A percentile compares a stretch with the other conserved stretches of the same genome.
phyloP scores from a whole-genome alignment of 1,284 basidiomycete species.

The Rhodotorula sp. region DNA sequence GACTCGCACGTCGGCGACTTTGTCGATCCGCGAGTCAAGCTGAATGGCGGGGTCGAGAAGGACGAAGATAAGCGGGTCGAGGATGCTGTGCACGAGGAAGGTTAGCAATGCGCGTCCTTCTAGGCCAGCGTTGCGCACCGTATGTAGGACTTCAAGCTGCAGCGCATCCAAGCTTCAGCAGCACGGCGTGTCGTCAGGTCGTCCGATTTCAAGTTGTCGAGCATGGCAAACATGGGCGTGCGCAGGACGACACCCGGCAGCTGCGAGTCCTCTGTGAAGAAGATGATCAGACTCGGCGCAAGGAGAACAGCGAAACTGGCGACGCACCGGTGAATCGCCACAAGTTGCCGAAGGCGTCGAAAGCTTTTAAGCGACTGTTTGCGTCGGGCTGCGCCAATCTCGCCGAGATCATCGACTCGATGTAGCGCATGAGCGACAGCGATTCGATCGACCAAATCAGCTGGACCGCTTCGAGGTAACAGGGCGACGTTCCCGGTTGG shows the following conservation, averaged over 20 bases:
- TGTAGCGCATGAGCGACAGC: slow-evolving; percentile 60
- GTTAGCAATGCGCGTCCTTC: slow-evolving; percentile 57
- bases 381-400: slow-evolving; percentile 60
- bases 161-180: slow-evolving; percentile 93
- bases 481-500: slow-evolving; percentile 62
- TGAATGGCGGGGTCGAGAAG: slow-evolving; percentile 67
- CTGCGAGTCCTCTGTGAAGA: slow-evolving; percentile 68
- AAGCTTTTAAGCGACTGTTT: slow-evolving; percentile 53
- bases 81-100: slow-evolving; percentile 57
- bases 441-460: slow-evolving; percentile 82
- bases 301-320: no score
- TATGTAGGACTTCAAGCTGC: slow-evolving; percentile 82
- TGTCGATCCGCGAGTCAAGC: slow-evolving; percentile 55
- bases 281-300: neutral
- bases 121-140: slow-evolving; percentile 57
- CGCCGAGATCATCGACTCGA: slow-evolving; percentile 73
- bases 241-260: slow-evolving; percentile 77
- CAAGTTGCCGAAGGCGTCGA: slow-evolving; percentile 84
- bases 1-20: slow-evolving; percentile 64
- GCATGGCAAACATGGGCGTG: slow-evolving; percentile 78
- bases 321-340: slow-evolving; percentile 80
- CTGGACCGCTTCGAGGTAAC: slow-evolving; percentile 76
- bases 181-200: slow-evolving; percentile 70
- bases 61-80: slow-evolving; percentile 81
- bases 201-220: slow-evolving; percentile 75